phyloP scores from a whole-genome alignment of 345 rosid species.

The Citrus inodora region DNA sequence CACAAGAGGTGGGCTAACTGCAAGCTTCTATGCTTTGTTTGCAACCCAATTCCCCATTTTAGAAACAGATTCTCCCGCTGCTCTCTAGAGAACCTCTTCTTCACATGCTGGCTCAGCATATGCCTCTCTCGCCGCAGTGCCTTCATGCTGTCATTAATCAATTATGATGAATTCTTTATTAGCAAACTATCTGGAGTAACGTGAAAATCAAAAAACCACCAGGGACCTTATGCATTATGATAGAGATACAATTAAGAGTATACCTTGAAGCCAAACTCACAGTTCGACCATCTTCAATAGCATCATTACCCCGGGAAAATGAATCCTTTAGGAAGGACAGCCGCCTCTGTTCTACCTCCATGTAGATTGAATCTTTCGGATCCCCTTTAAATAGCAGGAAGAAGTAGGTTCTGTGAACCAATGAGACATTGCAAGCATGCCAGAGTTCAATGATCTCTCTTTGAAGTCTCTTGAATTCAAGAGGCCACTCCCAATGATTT shows the following conservation, averaged over 20 bases:
- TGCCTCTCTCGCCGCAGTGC: conserved; percentile 65
- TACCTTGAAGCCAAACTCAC: conserved; percentile 56
- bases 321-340: conserved; percentile 59
- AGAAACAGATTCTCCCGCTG: conserved; percentile 67
- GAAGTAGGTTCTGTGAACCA: conserved; percentile 91
- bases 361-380: conserved; percentile 67
- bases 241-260: not conserved
- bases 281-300: conserved; percentile 48
- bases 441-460: conserved; percentile 76
- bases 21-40: conserved; percentile 57
- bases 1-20: conserved; percentile 60
- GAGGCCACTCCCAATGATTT: conserved; percentile 42
- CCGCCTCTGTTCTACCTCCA: conserved; percentile 88
- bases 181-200: not conserved
- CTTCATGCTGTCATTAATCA: conserved; percentile 40
- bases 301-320: conserved; percentile 40
- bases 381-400: conserved; percentile 79
- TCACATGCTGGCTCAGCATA: conserved; percentile 55
- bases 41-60: conserved; percentile 67
- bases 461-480: conserved; percentile 65
- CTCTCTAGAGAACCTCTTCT: conserved; percentile 48
- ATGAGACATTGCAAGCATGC: conserved; percentile 70
- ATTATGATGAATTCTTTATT: not conserved
- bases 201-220: not conserved
- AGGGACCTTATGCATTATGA: no score